Conservation (phyloP, 1,139 yeast species). For the Suhomyces wounanorum region DNA sequence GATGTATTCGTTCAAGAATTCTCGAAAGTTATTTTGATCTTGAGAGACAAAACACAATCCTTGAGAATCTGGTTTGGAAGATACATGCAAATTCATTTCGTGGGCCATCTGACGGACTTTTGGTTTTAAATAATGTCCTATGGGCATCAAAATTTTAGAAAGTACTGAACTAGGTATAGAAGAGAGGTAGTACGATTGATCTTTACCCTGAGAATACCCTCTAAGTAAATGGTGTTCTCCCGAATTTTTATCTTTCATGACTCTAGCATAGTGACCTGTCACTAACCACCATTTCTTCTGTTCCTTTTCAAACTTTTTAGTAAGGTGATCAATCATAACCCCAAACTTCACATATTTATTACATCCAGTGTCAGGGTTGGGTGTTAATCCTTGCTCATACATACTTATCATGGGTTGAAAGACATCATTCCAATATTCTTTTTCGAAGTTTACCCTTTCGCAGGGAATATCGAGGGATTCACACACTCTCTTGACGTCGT, state of each 20-base stretch:
- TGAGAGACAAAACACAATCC: slow-evolving; percentile 92
- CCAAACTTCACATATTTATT: slow-evolving; percentile 89
- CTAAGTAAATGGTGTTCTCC: slow-evolving; percentile 54
- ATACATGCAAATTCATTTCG: slow-evolving; percentile 57
- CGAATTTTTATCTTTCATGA: slow-evolving; percentile 38
- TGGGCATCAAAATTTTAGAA: slow-evolving; percentile 64
- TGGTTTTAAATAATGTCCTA: slow-evolving; percentile 76
- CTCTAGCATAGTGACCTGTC: slow-evolving; percentile 88
- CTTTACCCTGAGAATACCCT: slow-evolving; percentile 65
- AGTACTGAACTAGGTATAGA: slow-evolving; percentile 56
- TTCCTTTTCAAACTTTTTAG: slow-evolving; percentile 30
- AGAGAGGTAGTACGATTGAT: slow-evolving; percentile 88
- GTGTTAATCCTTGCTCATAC: slow-evolving; percentile 76
- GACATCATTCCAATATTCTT: slow-evolving; percentile 89
- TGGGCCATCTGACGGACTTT: slow-evolving; percentile 69
- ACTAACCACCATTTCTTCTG: slow-evolving; percentile 73
- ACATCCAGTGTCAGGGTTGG: slow-evolving; percentile 93
- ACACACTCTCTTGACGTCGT: slow-evolving; percentile 72
- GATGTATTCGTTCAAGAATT: slow-evolving; percentile 75
- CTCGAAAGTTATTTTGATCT: slow-evolving; percentile 66
- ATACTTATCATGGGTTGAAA: slow-evolving; percentile 86
- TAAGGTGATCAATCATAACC: slow-evolving; percentile 58
- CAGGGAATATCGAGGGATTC: slow-evolving; percentile 63
- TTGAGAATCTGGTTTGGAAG: slow-evolving; percentile 85
- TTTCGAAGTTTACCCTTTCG: slow-evolving; percentile 79